Conservation (phyloP, 768 basidiomycete species). For the Bullera alba region DNA sequence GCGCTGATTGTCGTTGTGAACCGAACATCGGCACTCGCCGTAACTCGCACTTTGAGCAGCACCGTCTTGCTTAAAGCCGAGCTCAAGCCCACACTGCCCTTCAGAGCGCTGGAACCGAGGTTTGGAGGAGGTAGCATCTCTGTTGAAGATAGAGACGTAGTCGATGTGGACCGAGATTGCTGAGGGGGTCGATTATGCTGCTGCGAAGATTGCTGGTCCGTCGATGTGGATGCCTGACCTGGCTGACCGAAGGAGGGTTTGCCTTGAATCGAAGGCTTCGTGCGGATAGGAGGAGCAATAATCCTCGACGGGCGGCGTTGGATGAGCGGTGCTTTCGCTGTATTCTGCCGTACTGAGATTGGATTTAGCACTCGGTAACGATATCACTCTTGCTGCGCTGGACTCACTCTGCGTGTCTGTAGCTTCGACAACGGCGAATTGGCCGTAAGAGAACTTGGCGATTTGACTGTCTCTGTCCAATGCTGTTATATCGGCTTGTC, state of each 20-base stretch:
- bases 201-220: not conserved
- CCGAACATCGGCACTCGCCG: conserved; percentile 71
- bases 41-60: conserved; percentile 71
- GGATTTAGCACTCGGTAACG: not conserved
- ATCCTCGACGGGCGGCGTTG: conserved; percentile 71
- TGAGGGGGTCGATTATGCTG: conserved; percentile 1
- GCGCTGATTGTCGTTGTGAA: conserved; percentile 85
- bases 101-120: conserved; percentile 49
- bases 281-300: conserved; percentile 53
- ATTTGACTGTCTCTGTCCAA: conserved; percentile 81
- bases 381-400: not conserved
- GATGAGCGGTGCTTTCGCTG: conserved; percentile 60
- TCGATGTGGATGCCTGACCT: conserved; percentile 4
- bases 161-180: conserved; percentile 45
- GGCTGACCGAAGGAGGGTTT: conserved; percentile 24
- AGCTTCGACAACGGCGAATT: conserved; percentile 74
- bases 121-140: conserved; percentile 47
- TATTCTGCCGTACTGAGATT: conserved; percentile 63
- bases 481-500: conserved; percentile 52
- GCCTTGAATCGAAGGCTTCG: not conserved
- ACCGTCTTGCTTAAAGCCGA: conserved; percentile 53
- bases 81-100: conserved; percentile 43
- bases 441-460: conserved; percentile 79
- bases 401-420: conserved; percentile 53
- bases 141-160: conserved; percentile 28